A percentile compares a stretch with the other conserved stretches of the same genome.
These are phyloP conservation scores for Choiromyces venosus DNA, from an alignment of 495 filamentous ascomycete genomes.

Conservation along the genomic window DNA sequence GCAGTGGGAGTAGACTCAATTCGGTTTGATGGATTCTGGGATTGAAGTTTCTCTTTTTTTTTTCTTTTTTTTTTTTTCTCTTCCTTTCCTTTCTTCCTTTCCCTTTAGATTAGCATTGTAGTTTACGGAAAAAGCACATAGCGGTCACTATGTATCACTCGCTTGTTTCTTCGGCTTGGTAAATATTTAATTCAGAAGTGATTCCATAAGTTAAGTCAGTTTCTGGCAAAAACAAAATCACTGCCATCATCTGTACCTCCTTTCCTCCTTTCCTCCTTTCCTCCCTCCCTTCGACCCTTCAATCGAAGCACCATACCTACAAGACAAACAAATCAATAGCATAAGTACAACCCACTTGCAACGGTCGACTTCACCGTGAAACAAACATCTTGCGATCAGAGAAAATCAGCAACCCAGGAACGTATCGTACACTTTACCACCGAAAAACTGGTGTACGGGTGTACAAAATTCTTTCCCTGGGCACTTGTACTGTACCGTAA, in stretches of 20 bases:
- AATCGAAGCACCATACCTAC: background rate
- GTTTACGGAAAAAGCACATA: background rate
- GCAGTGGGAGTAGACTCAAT: constrained; percentile 36
- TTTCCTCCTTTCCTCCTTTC: background rate
- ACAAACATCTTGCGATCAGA: background rate
- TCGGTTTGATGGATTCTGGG: background rate
- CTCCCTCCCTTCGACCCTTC: no score
- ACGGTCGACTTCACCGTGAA: background rate
- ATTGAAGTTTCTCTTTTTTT: background rate
- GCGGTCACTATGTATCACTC: background rate
- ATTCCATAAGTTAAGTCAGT: background rate
- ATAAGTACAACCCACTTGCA: background rate
- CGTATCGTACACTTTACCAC: no score
- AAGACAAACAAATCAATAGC: background rate
- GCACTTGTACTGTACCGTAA: no score
- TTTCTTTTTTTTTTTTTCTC: background rate
- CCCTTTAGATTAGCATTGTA: background rate
- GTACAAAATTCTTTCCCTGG: no score
- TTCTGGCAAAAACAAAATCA: background rate
- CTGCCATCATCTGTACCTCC: background rate
- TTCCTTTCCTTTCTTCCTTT: no score
- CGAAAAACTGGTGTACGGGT: no score
- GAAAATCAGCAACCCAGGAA: no score
- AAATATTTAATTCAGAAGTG: background rate
- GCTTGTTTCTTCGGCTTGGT: background rate